A percentile compares a stretch with the other conserved stretches of the same genome.
phyloP scores from a whole-genome alignment of 352 stramenopile genomes.

The Globisporangium canariense region DNA sequence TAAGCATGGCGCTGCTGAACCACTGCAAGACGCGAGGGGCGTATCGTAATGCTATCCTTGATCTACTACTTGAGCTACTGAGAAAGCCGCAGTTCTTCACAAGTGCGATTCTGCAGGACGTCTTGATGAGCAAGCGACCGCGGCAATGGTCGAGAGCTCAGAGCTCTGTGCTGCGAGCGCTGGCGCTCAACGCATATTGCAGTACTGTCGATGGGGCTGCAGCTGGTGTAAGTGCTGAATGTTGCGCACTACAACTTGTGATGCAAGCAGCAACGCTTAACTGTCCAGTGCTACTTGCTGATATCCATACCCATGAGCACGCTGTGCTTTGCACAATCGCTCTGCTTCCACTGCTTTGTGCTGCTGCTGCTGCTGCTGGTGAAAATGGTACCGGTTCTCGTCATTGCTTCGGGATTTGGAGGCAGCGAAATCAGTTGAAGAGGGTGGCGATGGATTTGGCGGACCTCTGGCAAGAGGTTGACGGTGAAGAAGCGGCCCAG shows the following conservation, averaged over 20 bases:
- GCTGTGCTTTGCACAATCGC: conserved; percentile 38
- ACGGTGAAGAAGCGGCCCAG: background rate
- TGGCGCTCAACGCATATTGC: conserved; percentile 35
- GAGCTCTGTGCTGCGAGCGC: conserved; percentile 44
- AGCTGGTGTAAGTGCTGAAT: background rate
- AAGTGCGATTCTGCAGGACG: conserved; percentile 35
- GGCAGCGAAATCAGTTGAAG: background rate
- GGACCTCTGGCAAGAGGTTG: conserved; percentile 8
- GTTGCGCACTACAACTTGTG: conserved; percentile 19
- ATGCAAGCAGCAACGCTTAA: conserved; percentile 28
- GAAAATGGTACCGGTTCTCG: background rate
- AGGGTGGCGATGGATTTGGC: conserved; percentile 12
- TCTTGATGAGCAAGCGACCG: conserved; percentile 48
- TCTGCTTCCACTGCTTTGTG: conserved; percentile 33
- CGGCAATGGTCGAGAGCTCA: conserved; percentile 35
- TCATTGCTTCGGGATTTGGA: too few relatives aligned
- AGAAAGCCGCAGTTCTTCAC: conserved; percentile 44
- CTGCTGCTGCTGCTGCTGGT: background rate
- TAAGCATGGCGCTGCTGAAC: conserved; percentile 64
- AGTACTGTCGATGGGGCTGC: conserved; percentile 6
- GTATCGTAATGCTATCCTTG: conserved; percentile 29
- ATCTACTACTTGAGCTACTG: conserved; percentile 45
- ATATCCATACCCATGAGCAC: conserved; percentile 30
- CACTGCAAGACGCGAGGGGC: conserved; percentile 25
- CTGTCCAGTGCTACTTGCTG: conserved; percentile 29